phyloP scores from a whole-genome alignment of 768 basidiomycete genomes.

The Macrolepiota fuliginosa region DNA sequence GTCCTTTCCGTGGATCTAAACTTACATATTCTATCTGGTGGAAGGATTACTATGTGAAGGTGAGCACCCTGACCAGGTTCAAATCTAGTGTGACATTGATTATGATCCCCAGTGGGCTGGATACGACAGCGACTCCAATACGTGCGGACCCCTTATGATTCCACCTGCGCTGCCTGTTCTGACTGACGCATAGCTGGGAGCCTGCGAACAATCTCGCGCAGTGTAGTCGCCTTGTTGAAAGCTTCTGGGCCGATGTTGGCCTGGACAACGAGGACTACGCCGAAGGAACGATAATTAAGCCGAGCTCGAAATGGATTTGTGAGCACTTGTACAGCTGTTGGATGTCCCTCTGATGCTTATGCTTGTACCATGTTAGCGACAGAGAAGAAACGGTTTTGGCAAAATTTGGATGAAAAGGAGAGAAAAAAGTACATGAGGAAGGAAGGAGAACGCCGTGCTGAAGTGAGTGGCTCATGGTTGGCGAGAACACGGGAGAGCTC shows the following conservation, averaged over 20 bases:
- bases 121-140: conserved; percentile 55
- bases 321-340: conserved; percentile 12
- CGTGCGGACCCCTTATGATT: conserved; percentile 32
- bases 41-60: conserved; percentile 72
- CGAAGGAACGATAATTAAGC: conserved; percentile 41
- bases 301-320: conserved; percentile 61
- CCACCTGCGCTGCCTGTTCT: background rate
- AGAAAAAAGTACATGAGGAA: conserved; percentile 16
- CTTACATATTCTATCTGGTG: background rate
- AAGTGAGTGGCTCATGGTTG: background rate
- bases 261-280: conserved; percentile 53
- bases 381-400: conserved; percentile 36
- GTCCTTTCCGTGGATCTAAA: background rate
- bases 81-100: background rate
- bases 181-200: conserved; percentile 56
- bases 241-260: conserved; percentile 65
- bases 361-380: conserved; percentile 23
- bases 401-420: conserved; percentile 22
- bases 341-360: background rate
- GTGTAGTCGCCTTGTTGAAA: conserved; percentile 57
- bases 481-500: background rate
- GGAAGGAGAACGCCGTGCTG: conserved; percentile 13
- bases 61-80: conserved; percentile 21
- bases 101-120: conserved; percentile 56
- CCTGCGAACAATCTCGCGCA: conserved; percentile 55